Conservation (phyloP, 177 flowering plant genomes). For the Vitis hybrid region DNA sequence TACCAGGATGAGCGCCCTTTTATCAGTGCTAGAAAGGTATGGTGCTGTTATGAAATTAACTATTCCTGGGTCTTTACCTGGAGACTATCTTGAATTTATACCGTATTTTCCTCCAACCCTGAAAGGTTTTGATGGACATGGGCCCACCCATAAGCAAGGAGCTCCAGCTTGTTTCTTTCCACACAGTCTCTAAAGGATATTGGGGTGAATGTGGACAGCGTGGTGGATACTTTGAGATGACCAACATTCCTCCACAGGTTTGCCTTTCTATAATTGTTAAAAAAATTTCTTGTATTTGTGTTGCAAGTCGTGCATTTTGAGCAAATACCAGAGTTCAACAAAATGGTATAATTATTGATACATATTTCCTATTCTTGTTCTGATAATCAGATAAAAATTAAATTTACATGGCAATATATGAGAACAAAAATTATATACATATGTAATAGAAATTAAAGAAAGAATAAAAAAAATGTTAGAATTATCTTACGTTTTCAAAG, state of each 20-base stretch:
- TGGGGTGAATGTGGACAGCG: constrained; percentile 99
- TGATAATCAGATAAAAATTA: no score
- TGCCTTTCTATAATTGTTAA: constrained; percentile 7
- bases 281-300: neutral
- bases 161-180: constrained; percentile 91
- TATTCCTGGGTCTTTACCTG: neutral
- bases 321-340: neutral
- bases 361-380: no score
- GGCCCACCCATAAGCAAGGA: constrained; percentile 81
- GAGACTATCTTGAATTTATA: neutral
- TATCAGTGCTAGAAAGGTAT: constrained; percentile 87
- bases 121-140: constrained; percentile 84
- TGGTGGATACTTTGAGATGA: constrained; percentile 99
- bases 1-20: constrained; percentile 98
- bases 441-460: no score
- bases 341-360: no score
- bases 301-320: neutral
- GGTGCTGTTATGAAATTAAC: constrained; percentile 1
- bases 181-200: constrained; percentile 95
- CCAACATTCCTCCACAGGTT: constrained; percentile 93
- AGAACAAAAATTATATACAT: no score
- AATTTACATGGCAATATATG: no score
- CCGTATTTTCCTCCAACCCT: neutral
- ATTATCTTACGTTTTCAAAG: neutral
- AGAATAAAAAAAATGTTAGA: neutral